Evolutionary conservation across 495 filamentous ascomycete species (phyloP).

Genomic region (Sphaerosporella brunnea): DNA sequence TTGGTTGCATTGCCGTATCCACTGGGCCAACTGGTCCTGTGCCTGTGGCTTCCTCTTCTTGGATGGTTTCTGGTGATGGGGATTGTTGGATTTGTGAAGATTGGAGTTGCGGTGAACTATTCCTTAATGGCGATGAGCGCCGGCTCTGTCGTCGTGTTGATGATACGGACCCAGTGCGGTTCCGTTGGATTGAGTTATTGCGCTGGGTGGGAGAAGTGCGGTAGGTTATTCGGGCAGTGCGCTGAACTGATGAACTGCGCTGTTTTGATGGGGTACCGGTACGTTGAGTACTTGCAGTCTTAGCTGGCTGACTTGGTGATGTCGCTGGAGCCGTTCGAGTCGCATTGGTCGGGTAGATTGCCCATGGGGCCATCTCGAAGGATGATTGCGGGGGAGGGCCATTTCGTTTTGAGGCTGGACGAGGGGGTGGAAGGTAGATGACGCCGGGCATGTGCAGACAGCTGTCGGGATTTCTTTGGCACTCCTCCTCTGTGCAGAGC

Average conservation of each 20-base stretch:
- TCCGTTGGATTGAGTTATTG: background rate
- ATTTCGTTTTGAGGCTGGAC: background rate
- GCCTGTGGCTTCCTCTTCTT: no score
- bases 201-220: background rate
- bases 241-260: no score
- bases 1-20: no score
- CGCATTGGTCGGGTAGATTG: background rate
- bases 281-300: no score
- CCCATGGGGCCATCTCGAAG: conserved; percentile 6
- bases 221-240: background rate
- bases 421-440: conserved; percentile 2
- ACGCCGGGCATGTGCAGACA: conserved; percentile 5
- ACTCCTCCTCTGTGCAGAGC: background rate
- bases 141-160: no score
- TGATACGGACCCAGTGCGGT: no score
- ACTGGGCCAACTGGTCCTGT: no score
- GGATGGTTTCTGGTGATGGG: no score
- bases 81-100: no score
- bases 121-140: no score
- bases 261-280: background rate
- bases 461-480: background rate
- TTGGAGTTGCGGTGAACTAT: no score
- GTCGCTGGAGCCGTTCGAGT: background rate
- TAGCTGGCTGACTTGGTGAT: background rate
- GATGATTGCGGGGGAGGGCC: background rate